A percentile compares a stretch with the other conserved stretches of the same genome.
These are phyloP conservation scores for Arthroderma sp. DNA, from an alignment of 2,329 filamentous ascomycete species.

Conservation along the genomic window DNA sequence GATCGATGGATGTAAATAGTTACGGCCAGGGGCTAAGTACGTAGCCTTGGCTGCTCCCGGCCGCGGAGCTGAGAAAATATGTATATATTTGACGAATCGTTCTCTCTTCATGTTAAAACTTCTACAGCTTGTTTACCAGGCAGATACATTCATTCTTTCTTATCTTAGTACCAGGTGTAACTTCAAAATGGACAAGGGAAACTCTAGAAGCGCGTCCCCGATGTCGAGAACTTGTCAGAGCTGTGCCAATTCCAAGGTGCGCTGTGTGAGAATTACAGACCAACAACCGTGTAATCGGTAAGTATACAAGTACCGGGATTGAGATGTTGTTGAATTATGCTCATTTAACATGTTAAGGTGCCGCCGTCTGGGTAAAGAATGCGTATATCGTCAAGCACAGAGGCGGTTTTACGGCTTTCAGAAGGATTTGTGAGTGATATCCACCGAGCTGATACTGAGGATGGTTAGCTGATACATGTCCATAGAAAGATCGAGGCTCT, in stretches of 20 bases:
- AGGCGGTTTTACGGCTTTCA: conserved; percentile 23
- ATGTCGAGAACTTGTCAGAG: neutral
- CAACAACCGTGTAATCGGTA: neutral
- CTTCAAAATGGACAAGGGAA: no score
- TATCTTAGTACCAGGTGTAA: no score
- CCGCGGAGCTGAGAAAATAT: no score
- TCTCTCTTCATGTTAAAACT: no score
- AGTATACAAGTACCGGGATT: neutral
- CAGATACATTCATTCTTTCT: no score
- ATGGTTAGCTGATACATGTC: conserved; percentile 2
- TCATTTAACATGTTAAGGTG: conserved; percentile 16
- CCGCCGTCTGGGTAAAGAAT: conserved; percentile 23
- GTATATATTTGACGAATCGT: no score
- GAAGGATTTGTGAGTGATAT: conserved; percentile 21
- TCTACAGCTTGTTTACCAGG: no score
- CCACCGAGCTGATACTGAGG: neutral
- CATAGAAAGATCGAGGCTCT: conserved; percentile 24
- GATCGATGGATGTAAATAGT: no score
- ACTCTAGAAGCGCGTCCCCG: neutral
- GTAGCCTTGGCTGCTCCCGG: no score
- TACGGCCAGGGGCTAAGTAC: no score
- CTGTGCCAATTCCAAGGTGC: conserved; percentile 1
- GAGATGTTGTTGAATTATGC: neutral
- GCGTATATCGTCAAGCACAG: conserved; percentile 23
- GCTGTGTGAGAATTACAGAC: neutral